A percentile compares a stretch with the other conserved stretches of the same genome.
phyloP scores from a whole-genome alignment of 176 grass and related monocot genomes.

The Oryza punctata region DNA sequence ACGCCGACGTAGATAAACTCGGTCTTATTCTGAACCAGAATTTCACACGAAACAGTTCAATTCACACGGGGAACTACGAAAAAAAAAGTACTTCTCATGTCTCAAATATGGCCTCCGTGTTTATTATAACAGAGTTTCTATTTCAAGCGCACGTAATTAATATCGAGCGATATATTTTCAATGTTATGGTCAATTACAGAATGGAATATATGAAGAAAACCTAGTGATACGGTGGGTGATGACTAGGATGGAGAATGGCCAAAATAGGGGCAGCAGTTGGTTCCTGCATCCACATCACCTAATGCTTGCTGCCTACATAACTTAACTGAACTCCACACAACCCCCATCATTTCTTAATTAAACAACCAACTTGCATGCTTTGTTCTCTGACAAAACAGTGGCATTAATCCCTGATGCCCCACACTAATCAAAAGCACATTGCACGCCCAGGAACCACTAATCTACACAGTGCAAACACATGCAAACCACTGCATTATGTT shows the following conservation, averaged over 20 bases:
- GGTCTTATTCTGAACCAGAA: background rate
- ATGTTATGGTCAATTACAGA: background rate
- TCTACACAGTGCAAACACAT: background rate
- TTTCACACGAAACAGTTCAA: background rate
- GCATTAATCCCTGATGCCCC: background rate
- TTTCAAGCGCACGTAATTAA: background rate
- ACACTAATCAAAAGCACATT: background rate
- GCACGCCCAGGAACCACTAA: background rate
- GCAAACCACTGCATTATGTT: conserved; percentile 2
- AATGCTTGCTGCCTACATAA: conserved; percentile 7
- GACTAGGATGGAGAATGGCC: conserved; percentile 23
- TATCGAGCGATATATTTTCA: background rate
- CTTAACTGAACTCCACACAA: conserved; percentile 6
- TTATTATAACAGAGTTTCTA: background rate
- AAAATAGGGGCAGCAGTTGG: conserved; percentile 25
- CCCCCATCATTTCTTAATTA: background rate
- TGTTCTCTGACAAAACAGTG: conserved; percentile 26
- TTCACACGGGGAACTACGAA: background rate
- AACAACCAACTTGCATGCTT: conserved; percentile 21
- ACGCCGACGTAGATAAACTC: background rate
- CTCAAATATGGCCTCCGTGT: background rate
- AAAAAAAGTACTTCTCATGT: background rate
- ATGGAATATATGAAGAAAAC: background rate
- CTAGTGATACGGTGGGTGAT: conserved; percentile 27
- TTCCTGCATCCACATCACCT: conserved; percentile 38